Conservation (phyloP, 352 stramenopile genomes). For the Pythium utonaiense region DNA sequence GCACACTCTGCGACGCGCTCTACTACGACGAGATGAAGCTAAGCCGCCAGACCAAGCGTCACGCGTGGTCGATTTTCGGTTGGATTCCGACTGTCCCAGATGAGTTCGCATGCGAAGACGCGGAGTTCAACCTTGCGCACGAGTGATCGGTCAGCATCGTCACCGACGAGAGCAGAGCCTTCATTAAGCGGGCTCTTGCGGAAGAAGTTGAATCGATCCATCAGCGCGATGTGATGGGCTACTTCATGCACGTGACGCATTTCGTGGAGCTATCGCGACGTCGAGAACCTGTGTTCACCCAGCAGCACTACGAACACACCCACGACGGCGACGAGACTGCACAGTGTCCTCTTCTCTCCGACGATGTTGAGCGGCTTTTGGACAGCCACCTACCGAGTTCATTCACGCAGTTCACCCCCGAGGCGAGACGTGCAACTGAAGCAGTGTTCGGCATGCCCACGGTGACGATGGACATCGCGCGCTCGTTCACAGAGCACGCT, state of each 20-base stretch:
- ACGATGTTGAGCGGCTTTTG: not conserved
- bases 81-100: no score
- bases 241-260: not conserved
- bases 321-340: not conserved
- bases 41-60: no score
- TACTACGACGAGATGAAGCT: no score
- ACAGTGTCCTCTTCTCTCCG: not conserved
- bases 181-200: no score
- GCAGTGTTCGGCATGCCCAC: constrained; percentile 1
- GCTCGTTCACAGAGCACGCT: constrained; percentile 4
- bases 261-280: not conserved
- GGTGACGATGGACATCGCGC: constrained; percentile 3
- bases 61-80: no score
- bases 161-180: no score
- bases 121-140: no score
- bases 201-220: no score
- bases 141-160: no score
- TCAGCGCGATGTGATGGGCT: constrained; percentile 2
- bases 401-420: not conserved
- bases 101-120: no score
- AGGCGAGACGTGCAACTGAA: not conserved
- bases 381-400: not conserved
- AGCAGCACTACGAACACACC: not conserved
- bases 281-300: not conserved
- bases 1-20: no score